Evolutionary conservation across 148 eudicot genomes (phyloP).

Genomic region (Arctostaphylos glauca): DNA sequence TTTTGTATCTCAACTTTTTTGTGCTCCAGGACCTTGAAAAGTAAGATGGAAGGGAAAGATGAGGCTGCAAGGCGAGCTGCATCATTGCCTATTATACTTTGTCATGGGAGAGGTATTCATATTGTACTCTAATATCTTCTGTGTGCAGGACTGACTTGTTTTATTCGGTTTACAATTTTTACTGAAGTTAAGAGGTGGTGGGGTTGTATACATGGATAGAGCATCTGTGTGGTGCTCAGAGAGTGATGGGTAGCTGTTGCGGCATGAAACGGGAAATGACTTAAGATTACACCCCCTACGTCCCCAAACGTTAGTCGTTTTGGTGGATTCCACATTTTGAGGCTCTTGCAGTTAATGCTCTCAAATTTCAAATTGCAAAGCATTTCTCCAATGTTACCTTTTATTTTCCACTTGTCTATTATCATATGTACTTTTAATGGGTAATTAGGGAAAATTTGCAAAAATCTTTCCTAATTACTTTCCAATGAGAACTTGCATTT

Average conservation of each 20-base stretch:
- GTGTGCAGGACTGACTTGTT: neutral
- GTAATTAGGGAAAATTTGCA: neutral
- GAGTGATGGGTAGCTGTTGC: neutral
- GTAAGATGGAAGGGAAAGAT: constrained; percentile 39
- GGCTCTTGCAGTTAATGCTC: neutral
- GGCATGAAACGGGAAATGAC: neutral
- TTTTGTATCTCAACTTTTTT: neutral
- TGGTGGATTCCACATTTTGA: neutral
- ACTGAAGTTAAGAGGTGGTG: neutral
- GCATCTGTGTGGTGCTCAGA: neutral
- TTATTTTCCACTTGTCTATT: neutral
- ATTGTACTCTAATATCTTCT: neutral
- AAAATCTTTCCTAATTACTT: neutral
- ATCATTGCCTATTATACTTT: constrained; percentile 79
- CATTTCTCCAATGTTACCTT: neutral
- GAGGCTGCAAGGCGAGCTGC: constrained; percentile 74
- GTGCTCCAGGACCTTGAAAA: constrained; percentile 50
- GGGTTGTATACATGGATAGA: neutral
- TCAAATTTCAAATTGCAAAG: neutral
- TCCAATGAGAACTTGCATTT: neutral
- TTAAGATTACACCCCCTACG: neutral
- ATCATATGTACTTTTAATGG: neutral
- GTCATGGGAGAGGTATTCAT: constrained; percentile 81
- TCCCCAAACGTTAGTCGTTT: neutral
- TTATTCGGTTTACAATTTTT: neutral